Evolutionary conservation across 257 asterid species (phyloP), one percentile per base, ranked within the genome.

Genomic region (Plectranthus barbatus): DNA sequence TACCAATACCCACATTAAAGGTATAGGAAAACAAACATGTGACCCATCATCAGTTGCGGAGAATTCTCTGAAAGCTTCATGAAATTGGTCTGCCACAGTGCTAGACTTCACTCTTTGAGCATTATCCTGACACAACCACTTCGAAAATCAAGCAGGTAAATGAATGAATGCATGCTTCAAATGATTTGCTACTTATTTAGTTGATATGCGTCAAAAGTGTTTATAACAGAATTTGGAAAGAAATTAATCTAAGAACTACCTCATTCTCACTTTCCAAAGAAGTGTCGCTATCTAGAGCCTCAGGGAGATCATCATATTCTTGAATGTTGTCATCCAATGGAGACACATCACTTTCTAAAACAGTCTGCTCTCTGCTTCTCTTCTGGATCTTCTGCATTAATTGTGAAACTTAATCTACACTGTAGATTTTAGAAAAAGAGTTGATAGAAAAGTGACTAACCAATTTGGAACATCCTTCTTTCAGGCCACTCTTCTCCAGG

Each of bases 21-120:
- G 75, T 56, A 69, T 45, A 34, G 85, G 79, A 59, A 70, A 59
- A 48, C 74, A 71, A 44, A 54, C 33, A 46, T 64, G 67, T 36
- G 77, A 71, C 39, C 60, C 57, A 41, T 76, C 75, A 49, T 76
- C 82, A 17, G 62, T 70, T 14, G 26, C 49, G 37, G 84, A 50
- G 9, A 67, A 76, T 18, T 76, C 71, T 74, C 82, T 89, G 66
- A 87, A 75, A 71, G 84, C 95, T 65, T 83, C 87, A 62, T 85
- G 91, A 74, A 91, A 84, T 72, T 78, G 87, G 77, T 87, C 91
- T n/a, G 81, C 88, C 84, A 91, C 82, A 36, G 87, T 82, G 73
- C 64, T 65, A 40, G 83, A 45, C 68, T 78, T 78, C 36, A 55
- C 34, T 40, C 26, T 57, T 69, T 56, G 78, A 56, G 67, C 81